Percentiles rank a stretch among this genome's conserved stretches.
Evolutionary conservation across 106 monocot species (phyloP).

Genomic region (Iris macrosiphon): DNA sequence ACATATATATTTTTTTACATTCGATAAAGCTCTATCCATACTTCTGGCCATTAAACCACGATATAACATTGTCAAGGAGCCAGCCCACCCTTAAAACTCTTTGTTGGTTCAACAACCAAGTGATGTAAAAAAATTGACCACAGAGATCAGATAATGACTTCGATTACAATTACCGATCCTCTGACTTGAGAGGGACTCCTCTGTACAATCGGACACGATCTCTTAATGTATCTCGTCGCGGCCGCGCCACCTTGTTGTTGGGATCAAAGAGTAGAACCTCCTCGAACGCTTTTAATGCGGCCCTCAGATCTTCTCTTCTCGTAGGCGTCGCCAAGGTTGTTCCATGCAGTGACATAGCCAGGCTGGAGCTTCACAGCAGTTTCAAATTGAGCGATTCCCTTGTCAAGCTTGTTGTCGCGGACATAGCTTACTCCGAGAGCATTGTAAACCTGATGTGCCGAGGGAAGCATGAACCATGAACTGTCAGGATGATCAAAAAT

Average conservation of each 20-base stretch:
- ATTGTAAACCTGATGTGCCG: slow-evolving; percentile 88
- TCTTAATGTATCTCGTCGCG: slow-evolving; percentile 59
- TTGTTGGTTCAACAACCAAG: no score
- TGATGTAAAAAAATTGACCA: no score
- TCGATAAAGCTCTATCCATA: no score
- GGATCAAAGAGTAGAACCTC: slow-evolving; percentile 93
- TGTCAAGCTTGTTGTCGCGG: slow-evolving; percentile 78
- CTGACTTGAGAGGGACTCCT: slow-evolving; percentile 66
- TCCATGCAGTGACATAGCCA: slow-evolving; percentile 92
- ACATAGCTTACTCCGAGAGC: slow-evolving; percentile 93
- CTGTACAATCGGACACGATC: slow-evolving; percentile 64
- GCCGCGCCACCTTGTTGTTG: slow-evolving; percentile 81
- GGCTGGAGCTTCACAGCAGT: slow-evolving; percentile 88
- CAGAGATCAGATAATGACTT: no score
- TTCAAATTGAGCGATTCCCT: slow-evolving; percentile 71
- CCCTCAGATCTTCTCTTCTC: slow-evolving; percentile 75
- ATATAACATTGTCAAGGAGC: no score
- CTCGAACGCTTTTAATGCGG: slow-evolving; percentile 82
- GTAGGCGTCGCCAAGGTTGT: slow-evolving; percentile 92
- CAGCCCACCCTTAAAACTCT: no score
- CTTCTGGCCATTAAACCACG: no score
- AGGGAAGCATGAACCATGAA: background rate
- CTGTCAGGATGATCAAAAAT: background rate
- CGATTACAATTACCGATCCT: slow-evolving; percentile 42
- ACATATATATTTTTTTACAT: no score